Base-by-base conservation (phyloP, 306 rosid species). In the Casuarina glauca region DNA sequence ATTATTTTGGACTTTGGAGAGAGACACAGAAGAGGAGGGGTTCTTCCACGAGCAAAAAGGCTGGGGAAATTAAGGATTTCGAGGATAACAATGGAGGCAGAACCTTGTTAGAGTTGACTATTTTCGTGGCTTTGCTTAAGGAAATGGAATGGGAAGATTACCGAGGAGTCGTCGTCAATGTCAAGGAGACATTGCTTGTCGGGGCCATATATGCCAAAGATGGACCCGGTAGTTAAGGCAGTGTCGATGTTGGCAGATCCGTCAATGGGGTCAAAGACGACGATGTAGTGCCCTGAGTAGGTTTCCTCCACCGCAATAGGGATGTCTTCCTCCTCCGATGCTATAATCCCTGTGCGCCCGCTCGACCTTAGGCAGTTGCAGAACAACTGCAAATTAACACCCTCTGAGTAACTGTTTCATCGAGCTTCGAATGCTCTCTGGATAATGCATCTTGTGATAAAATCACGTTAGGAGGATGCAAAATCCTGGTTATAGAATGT, bases 301-400 rank as follows among this genome's bases (percentile, higher is more conserved):
- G 85, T 85, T 72, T 85, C 85, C 73, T 85, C 88, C 32, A 85
- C 88, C 2, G 88, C 88, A 49, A 85, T 85, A 9, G 88, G 88
- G 13, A 85, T 64, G 45, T 81, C 85, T 75, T 85, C 88, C 73
- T 85, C 88, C 76, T 85, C 85, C 1, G 88, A 85, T 4, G 88
- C 85, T 61, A 85, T 85, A 2, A 85, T 85, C 58, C 83, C 85
- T 0, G 88, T 85, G 38, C 83, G 69, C 2, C 88, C 88, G 15
- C 76, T 78, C 4, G 88, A 81, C 71, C 88, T 81, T 43, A 81
- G 69, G 85, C 85, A 85, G 70, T 50, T 78, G 76, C 83, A 85
- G 26, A 85, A 85, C 77, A 85, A 13, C 88, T 84, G 74, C 44
- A 51, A 72, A 52, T 35, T 45, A 70, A 66, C 48, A 15, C 41